Evolutionary conservation across 495 filamentous ascomycete genomes (phyloP).

Genomic region (Antarctomyces pellizariae): DNA sequence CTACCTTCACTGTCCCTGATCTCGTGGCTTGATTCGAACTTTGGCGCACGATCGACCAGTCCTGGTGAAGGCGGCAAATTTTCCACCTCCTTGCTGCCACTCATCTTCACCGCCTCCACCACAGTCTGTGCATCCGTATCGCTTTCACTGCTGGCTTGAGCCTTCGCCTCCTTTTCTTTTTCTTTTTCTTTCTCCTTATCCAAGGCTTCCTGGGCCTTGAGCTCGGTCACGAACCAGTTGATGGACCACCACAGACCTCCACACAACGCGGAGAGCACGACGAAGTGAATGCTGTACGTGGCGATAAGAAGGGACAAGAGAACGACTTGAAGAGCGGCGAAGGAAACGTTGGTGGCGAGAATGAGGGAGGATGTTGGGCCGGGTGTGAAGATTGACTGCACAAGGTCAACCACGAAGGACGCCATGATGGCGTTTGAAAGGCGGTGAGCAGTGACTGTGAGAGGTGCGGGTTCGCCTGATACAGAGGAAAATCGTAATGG

Average conservation of each 20-base stretch:
- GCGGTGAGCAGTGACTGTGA: conserved; percentile 2
- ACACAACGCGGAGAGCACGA: conserved; percentile 52
- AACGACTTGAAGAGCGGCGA: conserved; percentile 60
- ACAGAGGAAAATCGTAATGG: no score
- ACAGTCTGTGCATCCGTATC: conserved; percentile 27
- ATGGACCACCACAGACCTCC: conserved; percentile 76
- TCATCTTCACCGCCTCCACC: conserved; percentile 2
- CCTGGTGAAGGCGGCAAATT: conserved; percentile 3
- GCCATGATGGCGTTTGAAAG: conserved; percentile 31
- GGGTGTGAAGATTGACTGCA: conserved; percentile 43
- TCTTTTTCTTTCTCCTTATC: conserved; percentile 28
- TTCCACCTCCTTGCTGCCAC: conserved; percentile 9
- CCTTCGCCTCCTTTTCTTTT: conserved; percentile 6
- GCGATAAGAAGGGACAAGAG: conserved; percentile 53
- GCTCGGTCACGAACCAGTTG: conserved; percentile 86
- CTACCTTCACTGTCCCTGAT: conserved; percentile 18
- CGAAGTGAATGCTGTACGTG: conserved; percentile 75
- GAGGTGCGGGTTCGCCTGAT: not conserved
- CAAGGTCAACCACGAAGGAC: conserved; percentile 59
- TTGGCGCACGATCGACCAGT: conserved; percentile 6
- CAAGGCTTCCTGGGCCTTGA: conserved; percentile 35
- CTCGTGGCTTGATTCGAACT: conserved; percentile 1
- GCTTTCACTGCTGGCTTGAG: conserved; percentile 15
- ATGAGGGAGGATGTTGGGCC: conserved; percentile 58
- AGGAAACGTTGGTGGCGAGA: conserved; percentile 73